Evolutionary conservation across 208 protist species (phyloP), one percentile per base, ranked within the genome.

Genomic region (Trypanosoma theileri): DNA sequence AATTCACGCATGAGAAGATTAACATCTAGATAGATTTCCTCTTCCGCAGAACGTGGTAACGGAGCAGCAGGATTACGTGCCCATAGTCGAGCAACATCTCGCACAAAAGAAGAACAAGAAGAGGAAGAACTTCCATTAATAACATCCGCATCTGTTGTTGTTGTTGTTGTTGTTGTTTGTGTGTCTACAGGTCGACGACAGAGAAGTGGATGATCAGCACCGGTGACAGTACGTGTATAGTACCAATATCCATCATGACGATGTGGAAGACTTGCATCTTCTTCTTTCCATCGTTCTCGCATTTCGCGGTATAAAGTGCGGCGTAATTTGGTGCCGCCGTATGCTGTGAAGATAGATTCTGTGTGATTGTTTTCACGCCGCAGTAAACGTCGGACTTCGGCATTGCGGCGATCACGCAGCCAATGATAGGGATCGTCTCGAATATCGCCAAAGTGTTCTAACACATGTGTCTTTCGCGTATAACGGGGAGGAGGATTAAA

Each of bases 181-280:
- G 17, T 40, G 45, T 54, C 54, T 31, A 79, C 85, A 10, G 77
- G 82, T 14, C 82, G 78, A 7, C 88, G 80, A 54, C 84, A 93
- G 62, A 77, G 81, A 0, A 86, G 42, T 17, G 74, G 55, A 63
- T 93, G 75, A 60, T 91, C 82, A 3, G 77, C 82, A 54, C 81
- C 77, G n/a, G 73, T 56, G 16, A 89, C 59, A 13, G 66, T 54
- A n/a, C 85, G 80, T 10, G 75, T 75, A 65, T 86, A 93, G 71
- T 93, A 93, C 84, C 84, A 93, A 60, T 73, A 93, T 31, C 66
- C 14, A 41, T 85, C 73, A 59, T 93, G 80, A 10, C 62, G 42
- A 6, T 63, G 68, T 7, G 88, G 88, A 13, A 93, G 66, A 1
- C 84, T 91, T 10, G 67, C 75, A 60, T 89, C 82, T 1, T 80